Evolutionary conservation across 306 rosid species (phyloP).

Genomic region (Prunus mira): DNA sequence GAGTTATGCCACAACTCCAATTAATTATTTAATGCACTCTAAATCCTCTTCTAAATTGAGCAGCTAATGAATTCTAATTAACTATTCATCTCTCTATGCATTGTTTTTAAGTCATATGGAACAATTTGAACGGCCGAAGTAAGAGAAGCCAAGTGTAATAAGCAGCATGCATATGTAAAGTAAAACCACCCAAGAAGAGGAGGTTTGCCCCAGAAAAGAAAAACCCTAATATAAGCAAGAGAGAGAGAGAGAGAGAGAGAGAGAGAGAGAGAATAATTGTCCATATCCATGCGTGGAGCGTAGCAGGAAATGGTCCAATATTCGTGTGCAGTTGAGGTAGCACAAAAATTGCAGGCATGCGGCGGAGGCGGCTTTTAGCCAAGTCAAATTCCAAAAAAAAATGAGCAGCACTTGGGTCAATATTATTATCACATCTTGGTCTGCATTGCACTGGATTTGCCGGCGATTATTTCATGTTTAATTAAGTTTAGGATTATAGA

Average conservation of each 20-base stretch:
- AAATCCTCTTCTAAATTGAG: background rate
- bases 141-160: background rate
- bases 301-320: background rate
- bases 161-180: background rate
- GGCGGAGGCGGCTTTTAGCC: background rate
- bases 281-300: background rate
- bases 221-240: no score
- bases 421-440: background rate
- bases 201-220: no score
- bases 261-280: background rate
- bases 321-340: background rate
- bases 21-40: no score
- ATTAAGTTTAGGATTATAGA: background rate
- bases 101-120: background rate
- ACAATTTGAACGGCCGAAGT: background rate
- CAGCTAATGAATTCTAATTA: background rate
- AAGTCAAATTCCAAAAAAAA: background rate
- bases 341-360: background rate
- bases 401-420: constrained; percentile 3
- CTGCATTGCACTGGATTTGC: constrained; percentile 14
- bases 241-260: no score
- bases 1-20: background rate
- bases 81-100: background rate
- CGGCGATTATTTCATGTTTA: constrained; percentile 9
- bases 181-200: no score